Conservation (phyloP, 1,139 yeast species). For the Hansenula sp. region DNA sequence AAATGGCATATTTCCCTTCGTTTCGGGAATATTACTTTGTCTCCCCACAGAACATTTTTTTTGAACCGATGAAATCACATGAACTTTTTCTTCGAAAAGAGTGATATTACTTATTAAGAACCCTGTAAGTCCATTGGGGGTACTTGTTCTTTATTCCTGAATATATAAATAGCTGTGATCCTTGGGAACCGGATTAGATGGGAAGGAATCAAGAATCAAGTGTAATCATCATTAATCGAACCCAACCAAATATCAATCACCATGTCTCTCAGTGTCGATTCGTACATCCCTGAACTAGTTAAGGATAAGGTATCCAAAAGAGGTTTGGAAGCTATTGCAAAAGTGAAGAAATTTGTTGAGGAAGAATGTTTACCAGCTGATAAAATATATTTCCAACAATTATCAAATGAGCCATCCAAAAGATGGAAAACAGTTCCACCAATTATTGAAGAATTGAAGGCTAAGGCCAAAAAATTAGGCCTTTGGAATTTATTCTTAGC, state of each 20-base stretch:
- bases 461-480: slow-evolving; percentile 52
- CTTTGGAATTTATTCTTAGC: slow-evolving; percentile 65
- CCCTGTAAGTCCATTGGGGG: too few relatives aligned
- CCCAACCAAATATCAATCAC: too few relatives aligned
- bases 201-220: too few relatives aligned
- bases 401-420: slow-evolving; percentile 35
- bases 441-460: slow-evolving; percentile 49
- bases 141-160: too few relatives aligned
- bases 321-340: slow-evolving; percentile 49
- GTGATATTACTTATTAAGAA: too few relatives aligned
- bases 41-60: too few relatives aligned
- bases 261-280: slow-evolving; percentile 7
- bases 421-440: slow-evolving; percentile 53
- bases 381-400: slow-evolving; percentile 37
- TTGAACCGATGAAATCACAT: too few relatives aligned
- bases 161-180: neutral
- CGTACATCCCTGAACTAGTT: slow-evolving; percentile 34
- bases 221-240: too few relatives aligned
- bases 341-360: slow-evolving; percentile 51
- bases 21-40: too few relatives aligned
- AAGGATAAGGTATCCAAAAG: slow-evolving; percentile 39
- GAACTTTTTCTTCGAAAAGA: too few relatives aligned
- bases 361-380: slow-evolving; percentile 61
- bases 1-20: too few relatives aligned
- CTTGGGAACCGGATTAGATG: too few relatives aligned